Conservation (phyloP, 2,329 filamentous ascomycete genomes). For the Aquanectria penicillioides region DNA sequence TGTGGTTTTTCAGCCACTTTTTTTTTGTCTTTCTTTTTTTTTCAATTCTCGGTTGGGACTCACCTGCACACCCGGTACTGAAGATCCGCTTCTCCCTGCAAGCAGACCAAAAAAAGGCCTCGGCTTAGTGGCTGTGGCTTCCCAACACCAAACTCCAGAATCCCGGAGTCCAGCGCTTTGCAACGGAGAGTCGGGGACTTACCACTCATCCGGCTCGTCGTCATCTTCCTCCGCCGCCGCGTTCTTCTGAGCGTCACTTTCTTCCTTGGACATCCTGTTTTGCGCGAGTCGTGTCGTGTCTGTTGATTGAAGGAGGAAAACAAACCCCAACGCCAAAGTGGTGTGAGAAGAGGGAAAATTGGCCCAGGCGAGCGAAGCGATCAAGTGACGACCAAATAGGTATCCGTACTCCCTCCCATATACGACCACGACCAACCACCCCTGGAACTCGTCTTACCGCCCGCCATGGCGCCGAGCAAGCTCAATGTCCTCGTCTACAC, state of each 20-base stretch:
- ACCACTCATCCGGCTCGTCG: slow-evolving; percentile 97
- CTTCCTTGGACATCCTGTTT: slow-evolving; percentile 61
- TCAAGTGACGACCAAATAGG: slow-evolving; percentile 38
- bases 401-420: too few species aligned
- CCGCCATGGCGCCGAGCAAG: slow-evolving; percentile 71
- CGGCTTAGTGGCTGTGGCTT: slow-evolving; percentile 33
- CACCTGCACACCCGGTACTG: slow-evolving; percentile 93
- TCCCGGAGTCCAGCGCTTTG: slow-evolving; percentile 10
- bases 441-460: background rate
- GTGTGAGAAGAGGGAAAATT: slow-evolving; percentile 36
- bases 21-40: background rate
- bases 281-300: background rate
- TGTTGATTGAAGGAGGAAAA: slow-evolving; percentile 16
- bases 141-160: slow-evolving; percentile 6
- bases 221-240: slow-evolving; percentile 53
- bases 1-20: background rate
- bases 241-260: slow-evolving; percentile 51
- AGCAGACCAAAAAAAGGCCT: slow-evolving; percentile 35
- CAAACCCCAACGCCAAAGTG: too few species aligned
- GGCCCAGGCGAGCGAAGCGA: slow-evolving; percentile 31
- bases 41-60: slow-evolving; percentile 33
- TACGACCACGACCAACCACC: slow-evolving; percentile 2
- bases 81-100: slow-evolving; percentile 96
- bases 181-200: slow-evolving; percentile 44
- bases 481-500: slow-evolving; percentile 96